Conservation (phyloP, 2,329 filamentous ascomycete species). For the Apiospora saccharicola region DNA sequence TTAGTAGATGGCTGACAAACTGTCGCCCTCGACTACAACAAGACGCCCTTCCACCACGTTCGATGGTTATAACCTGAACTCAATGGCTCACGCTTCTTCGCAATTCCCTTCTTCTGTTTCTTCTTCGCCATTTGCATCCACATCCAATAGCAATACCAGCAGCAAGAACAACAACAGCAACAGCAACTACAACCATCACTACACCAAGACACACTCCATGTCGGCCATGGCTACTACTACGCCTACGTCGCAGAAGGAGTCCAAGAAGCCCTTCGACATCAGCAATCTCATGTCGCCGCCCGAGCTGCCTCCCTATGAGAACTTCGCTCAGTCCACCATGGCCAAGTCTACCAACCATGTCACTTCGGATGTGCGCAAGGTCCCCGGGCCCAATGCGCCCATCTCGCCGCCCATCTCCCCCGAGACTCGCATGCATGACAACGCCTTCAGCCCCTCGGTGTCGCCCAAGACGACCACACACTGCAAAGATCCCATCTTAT, state of each 20-base stretch:
- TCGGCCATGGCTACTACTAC: constrained; percentile 32
- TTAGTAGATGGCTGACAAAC: constrained; percentile 25
- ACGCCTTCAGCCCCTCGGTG: constrained; percentile 30
- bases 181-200: neutral
- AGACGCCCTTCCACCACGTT: constrained; percentile 4
- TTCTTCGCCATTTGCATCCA: constrained; percentile 23
- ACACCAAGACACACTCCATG: neutral
- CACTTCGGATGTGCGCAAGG: constrained; percentile 41
- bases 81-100: neutral
- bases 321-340: constrained; percentile 50
- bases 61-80: constrained; percentile 8
- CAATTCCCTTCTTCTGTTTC: constrained; percentile 28
- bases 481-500: constrained; percentile 65
- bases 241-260: constrained; percentile 30
- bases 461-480: constrained; percentile 41
- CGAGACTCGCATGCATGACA: constrained; percentile 50
- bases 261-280: constrained; percentile 56
- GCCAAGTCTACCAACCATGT: constrained; percentile 36
- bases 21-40: constrained; percentile 9
- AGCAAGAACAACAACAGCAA: neutral
- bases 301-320: constrained; percentile 61
- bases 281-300: constrained; percentile 69
- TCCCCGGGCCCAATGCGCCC: constrained; percentile 48
- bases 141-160: neutral
- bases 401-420: constrained; percentile 68